A percentile compares a stretch with the other conserved stretches of the same genome.
phyloP scores from a whole-genome alignment of 2,329 filamentous ascomycete species.

The Fusarium robinianum region DNA sequence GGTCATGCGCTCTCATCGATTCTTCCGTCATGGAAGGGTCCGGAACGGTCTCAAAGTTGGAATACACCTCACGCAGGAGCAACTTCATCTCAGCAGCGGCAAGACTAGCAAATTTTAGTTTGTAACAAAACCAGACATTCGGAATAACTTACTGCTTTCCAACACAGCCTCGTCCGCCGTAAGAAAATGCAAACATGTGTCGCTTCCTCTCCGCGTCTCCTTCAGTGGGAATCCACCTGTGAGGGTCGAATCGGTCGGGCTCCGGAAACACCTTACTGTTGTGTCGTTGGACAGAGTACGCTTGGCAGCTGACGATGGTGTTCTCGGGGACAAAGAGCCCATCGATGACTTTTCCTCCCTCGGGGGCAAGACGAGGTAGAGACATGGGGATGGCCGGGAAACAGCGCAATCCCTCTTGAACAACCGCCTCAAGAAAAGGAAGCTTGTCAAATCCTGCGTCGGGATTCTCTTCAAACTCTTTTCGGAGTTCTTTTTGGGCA shows the following conservation, averaged over 20 bases:
- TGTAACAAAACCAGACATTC: not conserved
- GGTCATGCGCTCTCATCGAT: slow-evolving; percentile 14
- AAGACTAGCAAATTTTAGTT: slow-evolving; percentile 6
- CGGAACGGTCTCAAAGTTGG: slow-evolving; percentile 3
- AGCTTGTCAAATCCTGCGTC: slow-evolving; percentile 52
- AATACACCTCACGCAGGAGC: slow-evolving; percentile 10
- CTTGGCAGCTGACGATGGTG: slow-evolving; percentile 62
- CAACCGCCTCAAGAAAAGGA: slow-evolving; percentile 63
- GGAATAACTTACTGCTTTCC: slow-evolving; percentile 63
- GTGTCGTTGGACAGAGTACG: slow-evolving; percentile 61
- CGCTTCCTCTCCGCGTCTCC: slow-evolving; percentile 71
- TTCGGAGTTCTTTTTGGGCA: slow-evolving; percentile 56
- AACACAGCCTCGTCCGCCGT: slow-evolving; percentile 65
- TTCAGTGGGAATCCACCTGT: slow-evolving; percentile 75
- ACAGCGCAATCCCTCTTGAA: slow-evolving; percentile 63
- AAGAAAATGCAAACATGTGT: slow-evolving; percentile 66
- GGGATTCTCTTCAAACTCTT: slow-evolving; percentile 53
- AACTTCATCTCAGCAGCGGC: slow-evolving; percentile 16
- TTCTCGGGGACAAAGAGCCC: slow-evolving; percentile 55
- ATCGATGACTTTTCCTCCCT: slow-evolving; percentile 57
- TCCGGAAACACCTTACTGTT: slow-evolving; percentile 72
- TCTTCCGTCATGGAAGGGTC: slow-evolving; percentile 6
- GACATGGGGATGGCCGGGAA: slow-evolving; percentile 68
- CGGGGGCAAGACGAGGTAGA: slow-evolving; percentile 60
- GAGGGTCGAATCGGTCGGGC: slow-evolving; percentile 75